phyloP scores from a whole-genome alignment of 2,329 filamentous ascomycete species.

The Huntiella bhutanensis region DNA sequence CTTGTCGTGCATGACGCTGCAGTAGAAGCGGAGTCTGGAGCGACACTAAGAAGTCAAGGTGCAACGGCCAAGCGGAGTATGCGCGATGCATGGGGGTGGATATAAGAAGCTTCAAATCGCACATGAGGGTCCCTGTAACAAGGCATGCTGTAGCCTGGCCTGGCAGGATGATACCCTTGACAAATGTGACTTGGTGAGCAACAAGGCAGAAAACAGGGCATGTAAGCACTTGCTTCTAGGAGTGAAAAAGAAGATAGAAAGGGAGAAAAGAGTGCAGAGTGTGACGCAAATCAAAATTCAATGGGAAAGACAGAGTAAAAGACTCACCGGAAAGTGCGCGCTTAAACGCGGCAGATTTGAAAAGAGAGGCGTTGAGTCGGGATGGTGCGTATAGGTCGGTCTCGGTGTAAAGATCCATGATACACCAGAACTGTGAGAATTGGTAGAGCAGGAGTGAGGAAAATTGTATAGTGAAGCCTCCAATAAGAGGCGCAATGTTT shows the following conservation, averaged over 20 bases:
- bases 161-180: no score
- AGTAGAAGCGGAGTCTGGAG: no score
- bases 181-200: no score
- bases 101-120: no score
- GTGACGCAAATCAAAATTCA: background rate
- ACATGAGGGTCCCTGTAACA: no score
- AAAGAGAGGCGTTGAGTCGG: slow-evolving; percentile 20
- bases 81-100: no score
- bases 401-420: slow-evolving; percentile 21
- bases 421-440: slow-evolving; percentile 23
- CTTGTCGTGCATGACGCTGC: no score
- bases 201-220: no score
- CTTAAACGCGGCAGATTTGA: slow-evolving; percentile 24
- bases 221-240: background rate
- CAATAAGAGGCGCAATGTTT: slow-evolving; percentile 23
- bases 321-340: slow-evolving; percentile 26
- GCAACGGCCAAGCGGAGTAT: no score
- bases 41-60: no score
- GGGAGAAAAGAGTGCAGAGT: no score
- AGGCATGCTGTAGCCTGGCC: no score
- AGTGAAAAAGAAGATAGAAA: background rate
- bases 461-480: slow-evolving; percentile 27
- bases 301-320: background rate
- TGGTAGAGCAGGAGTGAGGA: slow-evolving; percentile 22
- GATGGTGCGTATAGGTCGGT: slow-evolving; percentile 18